Evolutionary conservation across 805 yeast species (phyloP), one percentile per base, ranked within the genome.

Genomic region (Wickerhamiella australiensis): DNA sequence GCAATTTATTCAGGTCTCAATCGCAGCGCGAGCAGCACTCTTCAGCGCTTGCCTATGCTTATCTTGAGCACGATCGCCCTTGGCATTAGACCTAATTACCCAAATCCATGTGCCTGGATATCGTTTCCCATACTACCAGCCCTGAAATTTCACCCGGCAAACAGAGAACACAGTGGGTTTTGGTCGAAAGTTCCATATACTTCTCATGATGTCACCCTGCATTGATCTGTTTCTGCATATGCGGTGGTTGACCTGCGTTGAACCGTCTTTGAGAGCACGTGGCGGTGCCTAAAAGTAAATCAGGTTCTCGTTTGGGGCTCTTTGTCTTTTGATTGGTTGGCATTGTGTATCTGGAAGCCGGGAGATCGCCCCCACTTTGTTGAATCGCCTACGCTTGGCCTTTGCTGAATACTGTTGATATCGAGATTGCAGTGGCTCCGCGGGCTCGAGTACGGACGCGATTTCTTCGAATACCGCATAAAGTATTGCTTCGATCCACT

Each of bases 131-230:
- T n/a, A n/a, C n/a, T n/a, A n/a, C n/a, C n/a, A n/a, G n/a, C n/a
- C n/a, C n/a, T n/a, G n/a, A n/a, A n/a, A n/a, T n/a, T n/a, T n/a
- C n/a, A n/a, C n/a, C n/a, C n/a, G n/a, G n/a, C n/a, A n/a, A n/a
- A n/a, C n/a, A n/a, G n/a, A n/a, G n/a, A n/a, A n/a, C n/a, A n/a
- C n/a, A n/a, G n/a, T n/a, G n/a, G n/a, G n/a, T n/a, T 18, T 18
- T 18, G 18, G 22, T 36, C 7, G 23, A 26, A 26, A 25, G 25
- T 42, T 42, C 45, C 36, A 42, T 8, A 15, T 25, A 21, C 21
- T 42, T 42, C 45, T 27, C 45, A 42, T 42, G 45, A 42, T 27
- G 45, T 42, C 35, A 42, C 20, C 15, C 25, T 42, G 45, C 45
- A 42, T 42, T 27, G 45, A 42, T 42, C 45, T 21, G 20, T 11